A percentile compares a stretch with the other conserved stretches of the same genome.
Conservation (phyloP, 495 filamentous ascomycete genomes). For the Barbatosphaeria neglecta region DNA sequence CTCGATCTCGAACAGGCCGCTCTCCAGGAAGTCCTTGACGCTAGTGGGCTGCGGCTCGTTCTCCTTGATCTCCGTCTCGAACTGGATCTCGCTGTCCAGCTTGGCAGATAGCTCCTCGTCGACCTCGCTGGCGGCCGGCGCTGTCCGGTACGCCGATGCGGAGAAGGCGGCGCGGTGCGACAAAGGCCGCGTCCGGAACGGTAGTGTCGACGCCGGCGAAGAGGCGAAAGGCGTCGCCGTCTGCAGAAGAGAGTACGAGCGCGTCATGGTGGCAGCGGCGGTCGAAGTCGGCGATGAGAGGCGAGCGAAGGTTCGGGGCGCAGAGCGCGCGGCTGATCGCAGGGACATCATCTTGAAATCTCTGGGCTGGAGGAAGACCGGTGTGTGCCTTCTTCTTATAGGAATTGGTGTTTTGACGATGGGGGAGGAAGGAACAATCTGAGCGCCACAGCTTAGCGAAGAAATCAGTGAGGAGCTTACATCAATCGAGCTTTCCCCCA, state of each 20-base stretch:
- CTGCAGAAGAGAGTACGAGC: conserved; percentile 21
- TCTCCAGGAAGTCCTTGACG: conserved; percentile 64
- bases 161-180: no score
- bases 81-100: conserved; percentile 63
- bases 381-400: no score
- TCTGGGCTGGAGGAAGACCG: no score
- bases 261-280: conserved; percentile 40
- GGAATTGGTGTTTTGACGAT: no score
- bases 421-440: background rate
- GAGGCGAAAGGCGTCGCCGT: conserved; percentile 16
- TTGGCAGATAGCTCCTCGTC: conserved; percentile 68
- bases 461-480: background rate
- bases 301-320: conserved; percentile 56
- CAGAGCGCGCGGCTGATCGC: conserved; percentile 56
- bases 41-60: conserved; percentile 45
- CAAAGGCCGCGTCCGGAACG: no score
- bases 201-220: conserved; percentile 12
- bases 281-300: conserved; percentile 28
- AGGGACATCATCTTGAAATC: conserved; percentile 63
- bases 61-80: conserved; percentile 48
- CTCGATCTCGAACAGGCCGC: conserved; percentile 57
- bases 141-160: conserved; percentile 46
- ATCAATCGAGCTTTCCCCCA: conserved; percentile 2
- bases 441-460: background rate
- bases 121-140: conserved; percentile 31